Conservation (phyloP, 768 basidiomycete species). For the Ephemerocybe angulata region DNA sequence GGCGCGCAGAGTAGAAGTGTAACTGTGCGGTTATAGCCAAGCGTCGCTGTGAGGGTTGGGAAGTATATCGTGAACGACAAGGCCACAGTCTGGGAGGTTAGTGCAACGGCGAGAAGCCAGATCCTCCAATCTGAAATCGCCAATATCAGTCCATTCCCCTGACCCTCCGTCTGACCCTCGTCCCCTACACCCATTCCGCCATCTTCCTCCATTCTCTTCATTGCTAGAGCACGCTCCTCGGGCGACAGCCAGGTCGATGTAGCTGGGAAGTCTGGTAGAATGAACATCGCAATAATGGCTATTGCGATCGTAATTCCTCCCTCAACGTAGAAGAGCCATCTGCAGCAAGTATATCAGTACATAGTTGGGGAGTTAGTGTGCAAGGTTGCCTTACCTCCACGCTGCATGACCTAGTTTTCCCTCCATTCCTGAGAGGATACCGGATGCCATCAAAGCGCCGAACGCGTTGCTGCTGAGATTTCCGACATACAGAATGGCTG, state of each 20-base stretch:
- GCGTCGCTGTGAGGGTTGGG: conserved; percentile 71
- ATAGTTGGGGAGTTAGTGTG: not conserved
- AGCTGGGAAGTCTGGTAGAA: conserved; percentile 81
- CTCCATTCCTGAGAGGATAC: conserved; percentile 72
- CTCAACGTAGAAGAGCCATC: conserved; percentile 80
- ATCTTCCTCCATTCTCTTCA: conserved; percentile 66
- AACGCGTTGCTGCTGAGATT: conserved; percentile 84
- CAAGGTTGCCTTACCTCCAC: conserved; percentile 55
- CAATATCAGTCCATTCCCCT: conserved; percentile 47
- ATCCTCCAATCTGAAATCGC: conserved; percentile 82
- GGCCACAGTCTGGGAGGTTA: conserved; percentile 58
- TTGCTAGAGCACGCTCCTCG: conserved; percentile 57
- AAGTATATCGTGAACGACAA: conserved; percentile 80
- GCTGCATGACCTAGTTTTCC: conserved; percentile 70
- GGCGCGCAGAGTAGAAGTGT: conserved; percentile 78
- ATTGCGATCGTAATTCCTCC: conserved; percentile 59
- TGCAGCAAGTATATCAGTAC: conserved; percentile 22
- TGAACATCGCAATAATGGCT: conserved; percentile 53
- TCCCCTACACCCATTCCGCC: conserved; percentile 45
- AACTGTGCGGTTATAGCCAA: conserved; percentile 62
- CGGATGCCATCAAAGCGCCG: conserved; percentile 77
- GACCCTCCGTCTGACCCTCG: conserved; percentile 39
- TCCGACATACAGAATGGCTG: conserved; percentile 70
- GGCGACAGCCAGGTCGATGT: conserved; percentile 57
- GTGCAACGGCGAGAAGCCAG: conserved; percentile 72